Evolutionary conservation across 179 eudicot genomes (phyloP).

Genomic region (Vitellaria paradoxa): DNA sequence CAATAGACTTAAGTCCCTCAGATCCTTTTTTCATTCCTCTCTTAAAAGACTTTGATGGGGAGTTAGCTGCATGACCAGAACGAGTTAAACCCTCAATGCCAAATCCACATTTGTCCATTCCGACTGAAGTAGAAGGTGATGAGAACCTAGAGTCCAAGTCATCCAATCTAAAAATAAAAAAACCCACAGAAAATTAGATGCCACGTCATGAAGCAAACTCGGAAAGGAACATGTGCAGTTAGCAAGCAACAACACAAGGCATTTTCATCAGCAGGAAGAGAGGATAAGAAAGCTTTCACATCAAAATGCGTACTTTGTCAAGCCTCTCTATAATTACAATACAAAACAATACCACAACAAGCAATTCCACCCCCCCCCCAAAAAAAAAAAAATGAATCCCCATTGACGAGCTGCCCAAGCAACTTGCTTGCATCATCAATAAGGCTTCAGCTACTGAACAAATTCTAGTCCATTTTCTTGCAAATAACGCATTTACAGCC

Average conservation of each 20-base stretch:
- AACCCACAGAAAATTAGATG: conserved; percentile 12
- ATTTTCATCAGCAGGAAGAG: too few relatives aligned
- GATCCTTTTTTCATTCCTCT: conserved; percentile 80
- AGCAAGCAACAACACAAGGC: background rate
- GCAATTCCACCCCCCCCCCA: too few relatives aligned
- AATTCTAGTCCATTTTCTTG: too few relatives aligned
- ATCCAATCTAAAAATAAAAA: conserved; percentile 62
- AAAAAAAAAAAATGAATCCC: too few relatives aligned
- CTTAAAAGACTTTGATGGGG: conserved; percentile 68
- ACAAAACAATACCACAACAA: too few relatives aligned
- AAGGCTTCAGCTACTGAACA: too few relatives aligned
- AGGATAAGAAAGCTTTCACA: background rate
- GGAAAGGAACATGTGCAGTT: background rate
- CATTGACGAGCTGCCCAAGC: too few relatives aligned
- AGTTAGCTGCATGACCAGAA: conserved; percentile 30
- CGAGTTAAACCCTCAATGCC: conserved; percentile 45
- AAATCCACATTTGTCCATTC: conserved; percentile 56
- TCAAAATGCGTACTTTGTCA: background rate
- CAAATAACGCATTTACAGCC: too few relatives aligned
- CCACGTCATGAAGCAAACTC: background rate
- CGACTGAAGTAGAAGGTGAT: conserved; percentile 55
- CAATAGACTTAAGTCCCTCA: conserved; percentile 85
- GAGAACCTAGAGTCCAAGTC: conserved; percentile 74
- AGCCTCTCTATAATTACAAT: too few relatives aligned
- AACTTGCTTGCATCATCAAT: too few relatives aligned